These are phyloP conservation scores for Amylocarpus encephaloides DNA, from an alignment of 2,329 filamentous ascomycete genomes.

Conservation along the genomic window DNA sequence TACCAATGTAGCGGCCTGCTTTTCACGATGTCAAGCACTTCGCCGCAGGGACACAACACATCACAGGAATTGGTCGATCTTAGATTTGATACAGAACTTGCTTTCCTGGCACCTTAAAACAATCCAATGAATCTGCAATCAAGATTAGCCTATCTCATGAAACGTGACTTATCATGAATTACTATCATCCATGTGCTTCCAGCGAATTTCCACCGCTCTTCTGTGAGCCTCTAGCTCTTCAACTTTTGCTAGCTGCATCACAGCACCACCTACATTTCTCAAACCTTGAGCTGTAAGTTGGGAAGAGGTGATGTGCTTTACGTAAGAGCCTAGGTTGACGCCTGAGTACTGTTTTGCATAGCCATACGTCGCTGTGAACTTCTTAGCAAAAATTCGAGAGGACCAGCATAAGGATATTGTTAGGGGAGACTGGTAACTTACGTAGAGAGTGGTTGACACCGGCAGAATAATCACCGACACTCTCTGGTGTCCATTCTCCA, in stretches of 20 bases:
- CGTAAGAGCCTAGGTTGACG: slow-evolving; percentile 90
- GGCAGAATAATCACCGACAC: slow-evolving; percentile 94
- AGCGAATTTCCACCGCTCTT: slow-evolving; percentile 60
- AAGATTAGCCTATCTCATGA: too few species aligned
- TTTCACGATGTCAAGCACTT: too few species aligned
- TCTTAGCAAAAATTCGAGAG: slow-evolving; percentile 7
- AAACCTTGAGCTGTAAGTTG: slow-evolving; percentile 82
- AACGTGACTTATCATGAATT: slow-evolving; percentile 13
- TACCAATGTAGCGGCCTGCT: too few species aligned
- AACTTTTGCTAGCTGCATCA: slow-evolving; percentile 92
- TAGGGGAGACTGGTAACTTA: slow-evolving; percentile 46
- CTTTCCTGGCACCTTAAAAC: too few species aligned
- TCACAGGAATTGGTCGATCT: too few species aligned
- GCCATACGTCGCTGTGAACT: slow-evolving; percentile 74
- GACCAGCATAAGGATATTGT: neutral
- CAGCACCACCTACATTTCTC: slow-evolving; percentile 75
- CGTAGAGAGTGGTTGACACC: slow-evolving; percentile 96
- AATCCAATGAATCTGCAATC: too few species aligned
- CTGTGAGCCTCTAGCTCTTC: slow-evolving; percentile 94
- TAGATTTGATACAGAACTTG: too few species aligned
- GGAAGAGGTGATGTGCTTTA: slow-evolving; percentile 96
- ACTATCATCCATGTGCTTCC: slow-evolving; percentile 40
- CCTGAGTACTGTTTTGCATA: slow-evolving; percentile 98
- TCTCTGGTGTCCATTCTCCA: slow-evolving; percentile 94
- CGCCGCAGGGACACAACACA: too few species aligned